Evolutionary conservation across 1,284 basidiomycete species (phyloP).

Genomic region (Austroboletus rostrupii): DNA sequence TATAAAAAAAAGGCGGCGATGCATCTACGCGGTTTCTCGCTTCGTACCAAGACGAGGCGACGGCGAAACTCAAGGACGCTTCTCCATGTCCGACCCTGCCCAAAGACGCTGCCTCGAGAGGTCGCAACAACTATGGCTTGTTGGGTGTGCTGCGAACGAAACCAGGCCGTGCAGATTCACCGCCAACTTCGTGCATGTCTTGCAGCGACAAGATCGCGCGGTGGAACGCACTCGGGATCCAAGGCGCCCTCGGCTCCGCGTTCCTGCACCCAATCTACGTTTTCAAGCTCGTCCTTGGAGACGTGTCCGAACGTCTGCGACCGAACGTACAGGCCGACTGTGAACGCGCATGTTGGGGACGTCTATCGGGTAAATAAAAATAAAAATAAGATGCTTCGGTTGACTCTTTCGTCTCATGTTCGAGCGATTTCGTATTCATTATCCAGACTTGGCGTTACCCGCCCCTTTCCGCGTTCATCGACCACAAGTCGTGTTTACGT

Average conservation of each 20-base stretch:
- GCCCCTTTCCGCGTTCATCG: slow-evolving; percentile 42
- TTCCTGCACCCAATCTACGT: slow-evolving; percentile 67
- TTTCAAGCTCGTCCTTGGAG: slow-evolving; percentile 64
- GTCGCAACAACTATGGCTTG: slow-evolving; percentile 73
- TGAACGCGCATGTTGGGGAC: slow-evolving; percentile 55
- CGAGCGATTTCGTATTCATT: too few relatives aligned
- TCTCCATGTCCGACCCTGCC: slow-evolving; percentile 34
- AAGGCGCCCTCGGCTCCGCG: slow-evolving; percentile 67
- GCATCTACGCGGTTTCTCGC: slow-evolving; percentile 81
- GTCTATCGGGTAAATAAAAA: slow-evolving; percentile 33
- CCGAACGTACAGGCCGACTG: slow-evolving; percentile 50
- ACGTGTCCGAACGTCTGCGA: slow-evolving; percentile 46
- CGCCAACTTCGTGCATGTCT: slow-evolving; percentile 76
- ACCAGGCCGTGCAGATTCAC: slow-evolving; percentile 83
- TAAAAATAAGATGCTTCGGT: too few relatives aligned
- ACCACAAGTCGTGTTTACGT: slow-evolving; percentile 57
- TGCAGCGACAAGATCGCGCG: slow-evolving; percentile 89
- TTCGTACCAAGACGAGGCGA: slow-evolving; percentile 60
- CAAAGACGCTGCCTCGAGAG: slow-evolving; percentile 52
- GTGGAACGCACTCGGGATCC: slow-evolving; percentile 81
- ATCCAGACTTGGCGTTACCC: slow-evolving; percentile 36
- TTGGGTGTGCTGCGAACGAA: slow-evolving; percentile 83
- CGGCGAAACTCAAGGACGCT: slow-evolving; percentile 65
- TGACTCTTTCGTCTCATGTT: too few relatives aligned
- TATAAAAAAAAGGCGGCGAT: slow-evolving; percentile 71